Percentiles rank a stretch among this genome's conserved stretches.
Conservation (phyloP, 2,329 filamentous ascomycete species). For the Aureobasidium vineae region DNA sequence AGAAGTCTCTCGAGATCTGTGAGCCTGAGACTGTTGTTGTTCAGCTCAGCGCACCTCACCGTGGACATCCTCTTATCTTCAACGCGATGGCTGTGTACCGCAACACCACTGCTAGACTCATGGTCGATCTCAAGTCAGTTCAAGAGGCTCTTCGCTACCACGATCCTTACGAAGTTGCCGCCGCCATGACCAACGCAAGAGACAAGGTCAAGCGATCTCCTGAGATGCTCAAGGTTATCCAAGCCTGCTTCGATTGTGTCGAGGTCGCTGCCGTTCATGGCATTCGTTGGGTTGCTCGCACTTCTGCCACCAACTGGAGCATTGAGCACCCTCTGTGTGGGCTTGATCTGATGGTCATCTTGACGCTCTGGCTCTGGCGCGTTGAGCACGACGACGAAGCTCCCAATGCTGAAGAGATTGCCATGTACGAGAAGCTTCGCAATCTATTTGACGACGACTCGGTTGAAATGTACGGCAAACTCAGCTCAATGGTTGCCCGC, state of each 20-base stretch:
- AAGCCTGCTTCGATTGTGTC: slow-evolving; percentile 96
- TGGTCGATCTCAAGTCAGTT: slow-evolving; percentile 92
- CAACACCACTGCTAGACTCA: slow-evolving; percentile 85
- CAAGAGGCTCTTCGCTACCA: slow-evolving; percentile 97
- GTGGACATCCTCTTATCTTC: slow-evolving; percentile 94
- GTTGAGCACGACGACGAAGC: slow-evolving; percentile 98
- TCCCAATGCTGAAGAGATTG: slow-evolving; percentile 75
- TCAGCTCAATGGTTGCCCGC: slow-evolving; percentile 92
- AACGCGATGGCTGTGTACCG: slow-evolving; percentile 97
- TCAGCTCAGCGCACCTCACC: slow-evolving; percentile 88
- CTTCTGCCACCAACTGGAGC: slow-evolving; percentile 97
- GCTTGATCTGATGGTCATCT: slow-evolving; percentile 95
- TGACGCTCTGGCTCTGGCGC: slow-evolving; percentile 97
- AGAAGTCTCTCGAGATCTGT: slow-evolving; percentile 89
- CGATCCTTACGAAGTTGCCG: slow-evolving; percentile 94
- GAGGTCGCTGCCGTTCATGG: slow-evolving; percentile 93
- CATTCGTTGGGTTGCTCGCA: slow-evolving; percentile 96
- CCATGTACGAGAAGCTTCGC: slow-evolving; percentile 91
- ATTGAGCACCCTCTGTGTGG: slow-evolving; percentile 96
- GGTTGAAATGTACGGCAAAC: slow-evolving; percentile 71
- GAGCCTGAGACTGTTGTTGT: slow-evolving; percentile 88
- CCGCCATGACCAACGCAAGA: slow-evolving; percentile 90
- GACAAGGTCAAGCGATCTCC: slow-evolving; percentile 92
- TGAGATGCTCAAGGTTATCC: slow-evolving; percentile 98
- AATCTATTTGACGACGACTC: slow-evolving; percentile 88